A percentile compares a stretch with the other conserved stretches of the same genome.
Evolutionary conservation across 306 rosid species (phyloP).

Genomic region (Vicia sativa): DNA sequence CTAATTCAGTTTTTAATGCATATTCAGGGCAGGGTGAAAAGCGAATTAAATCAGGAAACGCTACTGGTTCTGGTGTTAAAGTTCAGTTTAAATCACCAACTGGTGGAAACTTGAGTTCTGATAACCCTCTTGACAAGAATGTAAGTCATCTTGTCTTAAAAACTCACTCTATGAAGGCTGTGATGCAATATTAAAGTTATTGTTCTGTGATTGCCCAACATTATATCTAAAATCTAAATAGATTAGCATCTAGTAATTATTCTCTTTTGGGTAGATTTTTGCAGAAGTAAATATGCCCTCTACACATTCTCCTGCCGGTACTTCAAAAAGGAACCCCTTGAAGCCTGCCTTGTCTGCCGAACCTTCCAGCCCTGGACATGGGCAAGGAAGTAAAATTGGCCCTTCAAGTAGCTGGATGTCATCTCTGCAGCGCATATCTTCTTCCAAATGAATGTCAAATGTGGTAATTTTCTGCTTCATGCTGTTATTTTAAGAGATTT

Average conservation of each 20-base stretch:
- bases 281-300: conserved; percentile 65
- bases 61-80: conserved; percentile 62
- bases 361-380: conserved; percentile 59
- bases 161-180: not conserved
- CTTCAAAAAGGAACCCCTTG: conserved; percentile 64
- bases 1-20: conserved; percentile 46
- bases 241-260: conserved; percentile 23
- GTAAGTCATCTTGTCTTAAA: conserved; percentile 50
- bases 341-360: conserved; percentile 66
- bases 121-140: conserved; percentile 66
- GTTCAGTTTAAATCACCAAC: conserved; percentile 71
- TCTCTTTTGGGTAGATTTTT: conserved; percentile 52
- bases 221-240: conserved; percentile 24
- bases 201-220: conserved; percentile 13
- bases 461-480: conserved; percentile 51
- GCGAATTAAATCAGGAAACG: conserved; percentile 59
- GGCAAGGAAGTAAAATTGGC: conserved; percentile 66
- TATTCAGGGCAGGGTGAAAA: conserved; percentile 60
- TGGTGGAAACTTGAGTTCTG: conserved; percentile 58
- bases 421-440: conserved; percentile 75
- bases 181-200: conserved; percentile 10
- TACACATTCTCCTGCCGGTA: conserved; percentile 54
- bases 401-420: conserved; percentile 94
- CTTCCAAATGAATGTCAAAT: conserved; percentile 72
- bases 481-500: not conserved